Percentiles rank a stretch among this genome's conserved stretches.
Evolutionary conservation across 108 stramenopile species (phyloP).

Genomic region (Stephanodiscus minutulus): DNA sequence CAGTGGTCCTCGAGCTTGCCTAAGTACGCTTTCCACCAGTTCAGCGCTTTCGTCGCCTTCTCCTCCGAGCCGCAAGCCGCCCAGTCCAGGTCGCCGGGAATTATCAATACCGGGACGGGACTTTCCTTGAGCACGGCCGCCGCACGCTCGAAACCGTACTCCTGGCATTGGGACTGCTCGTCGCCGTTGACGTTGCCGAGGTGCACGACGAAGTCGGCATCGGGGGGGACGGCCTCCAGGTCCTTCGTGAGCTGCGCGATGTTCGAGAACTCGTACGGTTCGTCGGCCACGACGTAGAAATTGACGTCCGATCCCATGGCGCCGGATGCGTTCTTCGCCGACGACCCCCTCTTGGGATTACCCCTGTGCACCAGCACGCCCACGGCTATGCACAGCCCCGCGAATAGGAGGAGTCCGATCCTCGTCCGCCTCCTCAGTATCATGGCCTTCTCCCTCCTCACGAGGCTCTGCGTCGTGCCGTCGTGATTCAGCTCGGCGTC

Average conservation of each 20-base stretch:
- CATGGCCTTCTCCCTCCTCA: slow-evolving; percentile 36
- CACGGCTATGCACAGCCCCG: slow-evolving; percentile 15
- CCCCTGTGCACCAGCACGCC: slow-evolving; percentile 33
- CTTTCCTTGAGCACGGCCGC: slow-evolving; percentile 47
- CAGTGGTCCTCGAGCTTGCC: slow-evolving; percentile 58
- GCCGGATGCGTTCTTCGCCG: too few relatives aligned
- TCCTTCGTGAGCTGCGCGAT: slow-evolving; percentile 51
- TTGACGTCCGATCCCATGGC: too few relatives aligned
- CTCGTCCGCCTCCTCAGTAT: slow-evolving; percentile 30
- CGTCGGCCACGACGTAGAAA: slow-evolving; percentile 79
- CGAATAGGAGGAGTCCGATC: slow-evolving; percentile 14
- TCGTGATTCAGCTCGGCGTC: slow-evolving; percentile 37
- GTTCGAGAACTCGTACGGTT: slow-evolving; percentile 57
- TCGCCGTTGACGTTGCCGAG: slow-evolving; percentile 76
- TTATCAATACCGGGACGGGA: slow-evolving; percentile 63
- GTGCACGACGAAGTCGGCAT: slow-evolving; percentile 78
- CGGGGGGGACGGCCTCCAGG: slow-evolving; percentile 54
- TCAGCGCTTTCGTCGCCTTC: slow-evolving; percentile 22
- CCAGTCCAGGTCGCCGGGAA: slow-evolving; percentile 83
- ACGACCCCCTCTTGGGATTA: slow-evolving; percentile 6
- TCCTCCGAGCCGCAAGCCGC: slow-evolving; percentile 59
- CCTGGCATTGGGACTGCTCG: slow-evolving; percentile 51
- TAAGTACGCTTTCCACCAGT: slow-evolving; percentile 61
- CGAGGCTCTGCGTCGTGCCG: slow-evolving; percentile 56
- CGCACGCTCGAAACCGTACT: slow-evolving; percentile 53